Evolutionary conservation across 2,329 filamentous ascomycete genomes (phyloP), one percentile per base, ranked within the genome.

Genomic region (Venturia effusa): DNA sequence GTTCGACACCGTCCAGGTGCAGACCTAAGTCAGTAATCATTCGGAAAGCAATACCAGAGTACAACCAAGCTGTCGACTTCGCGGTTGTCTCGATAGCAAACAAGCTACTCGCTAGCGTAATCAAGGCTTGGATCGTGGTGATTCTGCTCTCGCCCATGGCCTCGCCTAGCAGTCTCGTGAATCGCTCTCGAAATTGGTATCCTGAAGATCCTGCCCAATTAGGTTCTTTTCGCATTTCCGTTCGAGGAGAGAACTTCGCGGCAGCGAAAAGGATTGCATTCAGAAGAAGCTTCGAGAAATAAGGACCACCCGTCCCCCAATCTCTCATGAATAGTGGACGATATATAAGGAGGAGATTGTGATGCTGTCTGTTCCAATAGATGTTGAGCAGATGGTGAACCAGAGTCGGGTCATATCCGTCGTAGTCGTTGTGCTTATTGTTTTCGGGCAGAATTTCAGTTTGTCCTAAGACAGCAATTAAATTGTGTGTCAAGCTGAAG

Each of bases 231-330:
- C 79, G 75, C 0, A 81, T 73, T 41, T 80, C 76, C 0, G 72
- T 68, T 0, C 77, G 70, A 0, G 74, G 73, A 51, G 75, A 78
- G 65, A 78, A 79, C 63, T 81, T 80, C 3, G 74, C 70, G 0
- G 74, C 71, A 5, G 71, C 71, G 61, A 76, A 80, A 45, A 80
- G 74, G 0, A 84, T 78, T 0, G 81, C 81, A 66, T 83, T 82
- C 2, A 84, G 73, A 2, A 84, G 72, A 1, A 81, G 72, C 45
- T 81, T 78, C 0, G 81, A 83, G 66, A 81, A 84, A 68, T 83
- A 83, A 0, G 78, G 79, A 0, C 83, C 83, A 8, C 74, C 71
- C 41, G 76, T 76, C 59, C 79, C 80, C 79, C 83, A 48, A 37
- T 67, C 66, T 48, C 66, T 40, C 66, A 67, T 67, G 59, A 67